Evolutionary conservation across 768 basidiomycete genomes (phyloP).

Genomic region (Macrolepiota albuminosa): DNA sequence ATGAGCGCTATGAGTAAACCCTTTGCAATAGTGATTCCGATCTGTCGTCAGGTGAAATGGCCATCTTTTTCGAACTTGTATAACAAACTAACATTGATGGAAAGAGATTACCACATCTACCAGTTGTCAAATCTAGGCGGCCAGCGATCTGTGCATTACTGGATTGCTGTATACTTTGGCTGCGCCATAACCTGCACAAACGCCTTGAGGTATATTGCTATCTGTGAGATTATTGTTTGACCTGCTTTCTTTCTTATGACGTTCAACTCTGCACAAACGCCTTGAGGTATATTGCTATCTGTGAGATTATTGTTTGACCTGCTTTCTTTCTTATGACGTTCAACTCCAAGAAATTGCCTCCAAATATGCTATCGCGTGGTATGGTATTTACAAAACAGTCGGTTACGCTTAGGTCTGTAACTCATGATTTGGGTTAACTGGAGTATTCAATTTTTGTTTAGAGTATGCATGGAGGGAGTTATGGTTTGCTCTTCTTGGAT

Average conservation of each 20-base stretch:
- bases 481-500: slow-evolving; percentile 52
- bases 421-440: neutral
- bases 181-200: slow-evolving; percentile 67
- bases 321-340: neutral
- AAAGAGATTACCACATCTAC: slow-evolving; percentile 50
- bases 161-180: slow-evolving; percentile 68
- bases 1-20: slow-evolving; percentile 43
- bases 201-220: slow-evolving; percentile 54
- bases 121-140: slow-evolving; percentile 31
- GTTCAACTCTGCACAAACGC: slow-evolving; percentile 41
- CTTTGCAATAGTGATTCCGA: slow-evolving; percentile 35
- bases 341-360: slow-evolving; percentile 43
- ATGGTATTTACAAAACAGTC: slow-evolving; percentile 52
- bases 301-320: slow-evolving; percentile 29
- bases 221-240: slow-evolving; percentile 32
- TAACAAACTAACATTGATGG: neutral
- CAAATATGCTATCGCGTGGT: slow-evolving; percentile 50
- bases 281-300: slow-evolving; percentile 53
- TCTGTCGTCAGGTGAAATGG: slow-evolving; percentile 58
- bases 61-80: neutral
- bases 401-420: slow-evolving; percentile 45
- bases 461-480: slow-evolving; percentile 66
- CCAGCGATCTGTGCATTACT: slow-evolving; percentile 53
- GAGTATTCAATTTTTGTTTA: slow-evolving; percentile 17
- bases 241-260: neutral